Conservation (phyloP, 202 grass and related monocot genomes). For the Elaeis oleifera region DNA sequence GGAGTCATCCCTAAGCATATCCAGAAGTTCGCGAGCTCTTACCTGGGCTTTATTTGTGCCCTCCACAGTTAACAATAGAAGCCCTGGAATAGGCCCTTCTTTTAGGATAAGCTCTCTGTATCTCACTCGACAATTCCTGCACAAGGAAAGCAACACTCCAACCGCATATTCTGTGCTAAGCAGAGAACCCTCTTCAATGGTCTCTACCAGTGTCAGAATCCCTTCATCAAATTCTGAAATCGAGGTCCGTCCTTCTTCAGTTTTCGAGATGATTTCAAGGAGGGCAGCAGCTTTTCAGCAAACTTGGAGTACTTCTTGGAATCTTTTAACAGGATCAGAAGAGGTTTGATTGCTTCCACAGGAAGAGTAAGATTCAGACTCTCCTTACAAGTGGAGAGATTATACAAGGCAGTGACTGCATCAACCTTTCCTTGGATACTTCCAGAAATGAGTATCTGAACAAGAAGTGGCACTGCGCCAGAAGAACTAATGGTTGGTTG, state of each 20-base stretch:
- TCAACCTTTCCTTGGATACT: slow-evolving; percentile 10
- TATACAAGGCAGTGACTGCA: slow-evolving; percentile 3
- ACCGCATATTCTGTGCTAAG: slow-evolving; percentile 4
- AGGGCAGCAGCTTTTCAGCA: slow-evolving; percentile 4
- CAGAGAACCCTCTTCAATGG: slow-evolving; percentile 12
- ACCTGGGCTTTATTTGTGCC: slow-evolving; percentile 19
- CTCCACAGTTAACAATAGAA: slow-evolving; percentile 15
- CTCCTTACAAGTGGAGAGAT: slow-evolving; percentile 12
- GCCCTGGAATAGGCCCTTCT: slow-evolving; percentile 23
- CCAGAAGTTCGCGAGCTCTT: slow-evolving; percentile 11
- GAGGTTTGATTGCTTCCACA: neutral
- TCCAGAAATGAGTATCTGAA: slow-evolving; percentile 3
- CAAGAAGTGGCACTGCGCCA: slow-evolving; percentile 9
- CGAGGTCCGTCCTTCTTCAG: slow-evolving; percentile 10
- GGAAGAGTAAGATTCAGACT: neutral
- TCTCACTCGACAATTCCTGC: slow-evolving; percentile 10
- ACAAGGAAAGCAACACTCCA: slow-evolving; percentile 20
- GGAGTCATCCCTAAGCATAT: slow-evolving; percentile 12
- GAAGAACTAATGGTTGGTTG: slow-evolving; percentile 6
- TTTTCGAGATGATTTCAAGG: neutral
- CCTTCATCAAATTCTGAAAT: neutral
- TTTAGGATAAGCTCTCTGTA: slow-evolving; percentile 20
- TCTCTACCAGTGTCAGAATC: slow-evolving; percentile 8
- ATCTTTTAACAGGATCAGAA: slow-evolving; percentile 2
- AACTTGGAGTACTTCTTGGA: slow-evolving; percentile 12